A percentile compares a stretch with the other conserved stretches of the same genome.
These are phyloP conservation scores for Grammothele lineata DNA, from an alignment of 768 basidiomycete species.

Conservation along the genomic window DNA sequence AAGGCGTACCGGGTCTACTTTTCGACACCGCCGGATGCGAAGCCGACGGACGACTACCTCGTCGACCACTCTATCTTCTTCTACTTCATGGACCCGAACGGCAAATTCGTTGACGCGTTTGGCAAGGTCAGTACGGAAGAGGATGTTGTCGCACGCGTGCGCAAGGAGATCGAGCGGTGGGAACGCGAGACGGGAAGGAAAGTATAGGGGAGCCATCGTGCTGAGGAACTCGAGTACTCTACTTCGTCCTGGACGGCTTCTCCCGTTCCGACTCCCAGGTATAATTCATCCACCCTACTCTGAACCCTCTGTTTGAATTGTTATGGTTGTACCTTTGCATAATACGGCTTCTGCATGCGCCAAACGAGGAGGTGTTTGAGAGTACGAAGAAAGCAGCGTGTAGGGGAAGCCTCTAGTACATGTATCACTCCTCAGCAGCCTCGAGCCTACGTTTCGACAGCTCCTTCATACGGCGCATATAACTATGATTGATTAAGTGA, in stretches of 20 bases:
- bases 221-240: too few relatives aligned
- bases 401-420: not conserved
- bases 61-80: slow-evolving; percentile 98
- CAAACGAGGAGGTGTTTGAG: too few relatives aligned
- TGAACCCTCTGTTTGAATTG: too few relatives aligned
- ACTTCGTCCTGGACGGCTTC: too few relatives aligned
- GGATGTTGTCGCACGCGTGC: slow-evolving; percentile 62
- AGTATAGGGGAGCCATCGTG: not conserved
- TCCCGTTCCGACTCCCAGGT: too few relatives aligned
- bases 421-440: slow-evolving; percentile 28
- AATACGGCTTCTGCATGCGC: too few relatives aligned
- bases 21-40: slow-evolving; percentile 87
- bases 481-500: slow-evolving; percentile 43
- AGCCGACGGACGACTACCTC: slow-evolving; percentile 89
- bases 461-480: slow-evolving; percentile 84
- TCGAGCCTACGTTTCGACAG: slow-evolving; percentile 67
- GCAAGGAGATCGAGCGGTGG: slow-evolving; percentile 45
- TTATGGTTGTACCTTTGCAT: too few relatives aligned
- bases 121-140: slow-evolving; percentile 74
- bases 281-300: too few relatives aligned
- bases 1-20: slow-evolving; percentile 98
- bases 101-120: slow-evolving; percentile 94
- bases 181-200: slow-evolving; percentile 31
- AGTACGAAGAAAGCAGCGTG: slow-evolving; percentile 4
- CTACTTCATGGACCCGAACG: slow-evolving; percentile 95